Conservation (phyloP, 169 alveolate genomes). For the Cryptosporidium andersoni region DNA sequence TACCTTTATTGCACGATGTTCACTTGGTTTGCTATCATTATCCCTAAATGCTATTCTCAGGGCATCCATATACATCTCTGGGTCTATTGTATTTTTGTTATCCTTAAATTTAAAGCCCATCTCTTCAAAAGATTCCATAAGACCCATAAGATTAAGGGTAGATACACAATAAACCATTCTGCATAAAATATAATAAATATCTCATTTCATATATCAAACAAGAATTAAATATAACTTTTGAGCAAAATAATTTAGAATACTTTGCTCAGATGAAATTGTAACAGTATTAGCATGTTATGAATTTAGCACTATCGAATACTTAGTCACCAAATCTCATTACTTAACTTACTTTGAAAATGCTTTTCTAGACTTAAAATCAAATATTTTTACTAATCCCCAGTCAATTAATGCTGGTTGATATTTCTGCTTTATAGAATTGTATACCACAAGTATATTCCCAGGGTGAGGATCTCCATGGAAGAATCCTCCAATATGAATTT, state of each 20-base stretch:
- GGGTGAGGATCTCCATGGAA: slow-evolving; percentile 94
- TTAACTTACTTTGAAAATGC: slow-evolving; percentile 82
- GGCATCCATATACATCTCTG: slow-evolving; percentile 85
- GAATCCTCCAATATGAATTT: slow-evolving; percentile 81
- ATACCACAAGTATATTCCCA: slow-evolving; percentile 84
- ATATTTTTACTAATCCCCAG: slow-evolving; percentile 84
- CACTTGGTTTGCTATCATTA: slow-evolving; percentile 69
- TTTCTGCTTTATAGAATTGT: slow-evolving; percentile 52
- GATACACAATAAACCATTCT: slow-evolving; percentile 78
- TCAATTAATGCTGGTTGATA: slow-evolving; percentile 82
- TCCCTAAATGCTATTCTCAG: slow-evolving; percentile 77
- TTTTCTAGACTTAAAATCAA: slow-evolving; percentile 75
- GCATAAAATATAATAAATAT: background rate
- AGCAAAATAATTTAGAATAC: background rate
- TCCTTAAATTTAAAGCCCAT: slow-evolving; percentile 83
- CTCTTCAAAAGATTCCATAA: slow-evolving; percentile 85
- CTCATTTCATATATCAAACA: background rate
- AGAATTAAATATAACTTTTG: background rate
- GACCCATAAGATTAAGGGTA: slow-evolving; percentile 81
- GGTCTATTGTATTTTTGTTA: slow-evolving; percentile 77
- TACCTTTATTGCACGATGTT: slow-evolving; percentile 42
- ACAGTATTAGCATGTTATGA: background rate
- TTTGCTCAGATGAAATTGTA: background rate
- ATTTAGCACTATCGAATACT: background rate
- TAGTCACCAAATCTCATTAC: background rate